A percentile compares a stretch with the other conserved stretches of the same genome.
These are phyloP conservation scores for Russula brevipes DNA, from an alignment of 768 basidiomycete species.

Conservation along the genomic window DNA sequence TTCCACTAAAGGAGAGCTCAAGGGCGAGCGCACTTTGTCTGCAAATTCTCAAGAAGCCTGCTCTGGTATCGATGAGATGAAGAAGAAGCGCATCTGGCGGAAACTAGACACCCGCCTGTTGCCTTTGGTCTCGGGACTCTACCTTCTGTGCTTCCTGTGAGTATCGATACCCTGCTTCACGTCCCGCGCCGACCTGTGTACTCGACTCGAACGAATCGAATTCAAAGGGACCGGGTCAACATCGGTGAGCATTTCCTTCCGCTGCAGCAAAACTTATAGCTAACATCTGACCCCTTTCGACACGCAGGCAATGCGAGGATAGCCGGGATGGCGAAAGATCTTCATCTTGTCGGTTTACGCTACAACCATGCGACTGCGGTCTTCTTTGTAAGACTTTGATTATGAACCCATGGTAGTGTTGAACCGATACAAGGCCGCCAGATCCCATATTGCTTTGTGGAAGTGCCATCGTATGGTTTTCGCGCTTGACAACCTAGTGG, in stretches of 20 bases:
- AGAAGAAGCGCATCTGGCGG: constrained; percentile 11
- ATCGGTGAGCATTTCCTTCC: constrained; percentile 8
- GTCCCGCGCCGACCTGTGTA: neutral
- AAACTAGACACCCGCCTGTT: constrained; percentile 19
- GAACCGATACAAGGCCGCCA: constrained; percentile 3
- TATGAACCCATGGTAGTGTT: neutral
- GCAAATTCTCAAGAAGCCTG: neutral
- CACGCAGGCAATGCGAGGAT: constrained; percentile 31
- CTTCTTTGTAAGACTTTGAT: constrained; percentile 32
- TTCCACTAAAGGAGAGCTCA: neutral
- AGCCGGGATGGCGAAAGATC: constrained; percentile 41
- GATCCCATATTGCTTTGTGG: constrained; percentile 36
- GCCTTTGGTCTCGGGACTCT: constrained; percentile 19
- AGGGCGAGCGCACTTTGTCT: neutral
- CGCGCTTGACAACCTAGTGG: neutral
- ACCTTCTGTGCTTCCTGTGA: constrained; percentile 23
- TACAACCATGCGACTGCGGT: constrained; percentile 40
- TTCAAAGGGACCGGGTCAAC: constrained; percentile 23
- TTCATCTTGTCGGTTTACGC: constrained; percentile 34
- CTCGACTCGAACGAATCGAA: neutral
- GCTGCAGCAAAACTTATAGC: too few species aligned
- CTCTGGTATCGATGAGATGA: neutral
- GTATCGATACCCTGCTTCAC: neutral
- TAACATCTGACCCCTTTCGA: neutral
- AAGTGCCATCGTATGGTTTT: constrained; percentile 36